Evolutionary conservation across 202 grass and related monocot genomes (phyloP).

Genomic region (Dendrocalamus latiflorus): DNA sequence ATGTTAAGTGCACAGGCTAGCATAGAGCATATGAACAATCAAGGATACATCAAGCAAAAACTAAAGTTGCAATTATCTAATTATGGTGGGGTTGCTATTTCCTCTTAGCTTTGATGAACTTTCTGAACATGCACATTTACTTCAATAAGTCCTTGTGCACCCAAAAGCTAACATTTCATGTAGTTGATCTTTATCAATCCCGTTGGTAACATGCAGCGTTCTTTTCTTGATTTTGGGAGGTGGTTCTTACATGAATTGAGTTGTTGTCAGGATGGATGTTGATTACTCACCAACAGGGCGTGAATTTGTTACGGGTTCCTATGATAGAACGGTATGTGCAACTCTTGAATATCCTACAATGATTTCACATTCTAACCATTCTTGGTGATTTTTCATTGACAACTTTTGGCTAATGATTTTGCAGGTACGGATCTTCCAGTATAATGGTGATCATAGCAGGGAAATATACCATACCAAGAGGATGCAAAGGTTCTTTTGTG

Average conservation of each 20-base stretch:
- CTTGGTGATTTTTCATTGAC: background rate
- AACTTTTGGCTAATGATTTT: slow-evolving; percentile 27
- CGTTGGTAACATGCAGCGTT: background rate
- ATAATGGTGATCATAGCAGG: slow-evolving; percentile 85
- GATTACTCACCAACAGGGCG: slow-evolving; percentile 92
- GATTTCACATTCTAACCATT: slow-evolving; percentile 17
- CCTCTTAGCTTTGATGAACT: background rate
- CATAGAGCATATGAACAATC: no score
- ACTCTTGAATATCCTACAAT: background rate
- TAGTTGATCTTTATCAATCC: slow-evolving; percentile 2
- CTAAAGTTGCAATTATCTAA: background rate
- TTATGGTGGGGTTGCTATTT: background rate
- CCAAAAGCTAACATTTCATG: background rate
- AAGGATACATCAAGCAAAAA: no score
- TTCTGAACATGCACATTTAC: background rate
- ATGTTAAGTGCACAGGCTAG: no score
- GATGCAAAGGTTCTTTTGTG: slow-evolving; percentile 82
- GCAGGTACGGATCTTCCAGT: slow-evolving; percentile 78
- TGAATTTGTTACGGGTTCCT: slow-evolving; percentile 97
- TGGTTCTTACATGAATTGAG: slow-evolving; percentile 16
- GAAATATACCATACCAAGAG: slow-evolving; percentile 99
- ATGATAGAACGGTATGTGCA: slow-evolving; percentile 80
- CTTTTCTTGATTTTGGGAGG: slow-evolving; percentile 5
- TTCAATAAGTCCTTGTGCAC: background rate
- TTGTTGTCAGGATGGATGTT: slow-evolving; percentile 99